These are phyloP conservation scores for Phytophthora constricta DNA, from an alignment of 352 stramenopile genomes.

Conservation along the genomic window DNA sequence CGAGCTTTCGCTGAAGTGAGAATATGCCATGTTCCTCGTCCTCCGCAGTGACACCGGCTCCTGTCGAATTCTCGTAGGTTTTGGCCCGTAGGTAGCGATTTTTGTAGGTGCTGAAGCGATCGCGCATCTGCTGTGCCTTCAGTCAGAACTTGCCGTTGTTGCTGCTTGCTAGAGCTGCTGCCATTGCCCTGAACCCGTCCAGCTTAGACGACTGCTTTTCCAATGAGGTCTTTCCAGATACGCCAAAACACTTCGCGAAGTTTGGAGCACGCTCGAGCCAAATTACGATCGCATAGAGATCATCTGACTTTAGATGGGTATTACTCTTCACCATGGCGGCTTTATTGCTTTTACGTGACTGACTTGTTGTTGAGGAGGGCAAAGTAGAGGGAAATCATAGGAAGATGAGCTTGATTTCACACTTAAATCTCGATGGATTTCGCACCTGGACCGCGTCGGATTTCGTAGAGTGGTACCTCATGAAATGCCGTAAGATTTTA, in stretches of 20 bases:
- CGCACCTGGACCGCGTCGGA: no score
- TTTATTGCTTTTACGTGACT: no score
- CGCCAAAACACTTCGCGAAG: background rate
- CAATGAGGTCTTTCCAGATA: background rate
- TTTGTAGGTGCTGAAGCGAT: background rate
- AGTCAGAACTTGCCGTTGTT: background rate
- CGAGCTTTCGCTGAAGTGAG: no score
- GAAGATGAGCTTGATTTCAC: no score
- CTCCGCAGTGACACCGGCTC: no score
- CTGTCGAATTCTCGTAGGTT: background rate
- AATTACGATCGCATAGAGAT: background rate
- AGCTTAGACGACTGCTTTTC: background rate
- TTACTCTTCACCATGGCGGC: no score
- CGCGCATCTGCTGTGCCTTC: background rate
- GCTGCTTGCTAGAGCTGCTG: background rate
- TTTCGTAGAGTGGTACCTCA: no score
- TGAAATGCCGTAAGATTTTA: no score
- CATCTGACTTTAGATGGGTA: background rate
- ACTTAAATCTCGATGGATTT: no score
- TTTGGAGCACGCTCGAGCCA: background rate
- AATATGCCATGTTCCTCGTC: no score
- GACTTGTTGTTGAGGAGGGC: no score
- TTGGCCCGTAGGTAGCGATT: background rate
- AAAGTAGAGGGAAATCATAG: no score
- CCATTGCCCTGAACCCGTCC: background rate